phyloP scores from a whole-genome alignment of 805 yeast genomes.

The Yamadazyma tumulicola region DNA sequence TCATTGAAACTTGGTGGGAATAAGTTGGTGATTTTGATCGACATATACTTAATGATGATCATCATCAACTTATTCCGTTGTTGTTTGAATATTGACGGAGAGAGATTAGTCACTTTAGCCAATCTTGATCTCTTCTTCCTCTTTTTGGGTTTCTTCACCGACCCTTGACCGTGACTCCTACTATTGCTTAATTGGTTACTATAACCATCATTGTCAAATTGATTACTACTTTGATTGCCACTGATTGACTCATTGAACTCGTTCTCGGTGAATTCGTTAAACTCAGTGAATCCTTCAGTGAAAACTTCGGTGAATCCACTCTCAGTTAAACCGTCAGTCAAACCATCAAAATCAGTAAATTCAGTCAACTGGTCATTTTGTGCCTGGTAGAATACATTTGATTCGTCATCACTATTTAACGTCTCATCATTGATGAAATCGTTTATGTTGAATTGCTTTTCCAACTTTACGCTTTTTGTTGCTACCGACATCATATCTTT shows the following conservation, averaged over 20 bases:
- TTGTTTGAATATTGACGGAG: conserved; percentile 21
- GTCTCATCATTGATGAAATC: conserved; percentile 17
- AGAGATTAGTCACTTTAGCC: conserved; percentile 6
- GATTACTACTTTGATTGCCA: neutral
- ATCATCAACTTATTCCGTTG: conserved; percentile 40
- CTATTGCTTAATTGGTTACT: too few species aligned
- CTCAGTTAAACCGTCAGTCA: neutral
- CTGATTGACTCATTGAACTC: neutral
- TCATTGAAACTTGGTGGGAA: conserved; percentile 37
- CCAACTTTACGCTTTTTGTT: neutral
- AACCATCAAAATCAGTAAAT: conserved; percentile 1
- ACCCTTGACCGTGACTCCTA: neutral
- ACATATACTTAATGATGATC: conserved; percentile 39
- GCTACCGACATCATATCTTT: neutral
- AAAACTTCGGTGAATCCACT: neutral
- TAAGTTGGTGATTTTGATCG: conserved; percentile 40
- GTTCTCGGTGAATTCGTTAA: neutral
- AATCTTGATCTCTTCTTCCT: conserved; percentile 3
- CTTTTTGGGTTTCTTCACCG: neutral
- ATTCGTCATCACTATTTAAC: conserved; percentile 12
- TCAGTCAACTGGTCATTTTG: too few species aligned
- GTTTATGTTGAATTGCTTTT: conserved; percentile 12
- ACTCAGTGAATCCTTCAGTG: neutral
- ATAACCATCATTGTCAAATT: neutral
- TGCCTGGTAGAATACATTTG: too few species aligned